Evolutionary conservation across 148 eudicot genomes (phyloP), one percentile per base, ranked within the genome.

Genomic region (Amaranthus palmeri): DNA sequence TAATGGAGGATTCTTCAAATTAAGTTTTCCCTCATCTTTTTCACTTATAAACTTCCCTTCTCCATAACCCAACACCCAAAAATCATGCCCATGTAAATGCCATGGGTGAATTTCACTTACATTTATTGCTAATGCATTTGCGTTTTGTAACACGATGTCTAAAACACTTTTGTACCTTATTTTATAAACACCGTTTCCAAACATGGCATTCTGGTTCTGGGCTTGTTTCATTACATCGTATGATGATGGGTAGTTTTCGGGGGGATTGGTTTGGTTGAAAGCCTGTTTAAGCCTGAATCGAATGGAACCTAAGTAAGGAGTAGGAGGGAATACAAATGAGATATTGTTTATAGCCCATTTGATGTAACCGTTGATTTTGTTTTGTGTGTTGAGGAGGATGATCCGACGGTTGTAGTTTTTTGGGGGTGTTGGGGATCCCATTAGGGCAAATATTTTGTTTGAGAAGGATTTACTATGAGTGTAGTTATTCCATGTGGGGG

Each of bases 51-150:
- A 92, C 74, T 61, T 83, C 5, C 96, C 95, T 56, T 90, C 98
- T 50, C 98, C 98, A 36, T 92, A 92, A 2, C 92, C 97, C 77
- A 90, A 79, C 11, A 92, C 92, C 97, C 97, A 92, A 61, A 92
- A 92, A 64, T 92, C 91, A 73, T 92, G 97, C 12, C 97, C 97
- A 36, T 92, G 97, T 63, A 92, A 71, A 54, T 92, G 97, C 97
- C 97, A 92, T 0, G 97, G 97, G 68, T 92, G 97, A 11, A 81
- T 85, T 53, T 92, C 97, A 53, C 97, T 90, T 0, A 65, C 75
- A 59, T 85, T 75, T 4, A 43, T 61, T 3, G 54, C 54, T 14
- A 93, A 66, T 0, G 86, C 90, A 12, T 93, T 93, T 0, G 98
- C 93, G 61, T 93, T 93, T 47, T 93, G 98, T 4, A 93, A 77